A percentile compares a stretch with the other conserved stretches of the same genome.
Evolutionary conservation across 306 rosid species (phyloP).

Genomic region (Spatholobus suberectus): DNA sequence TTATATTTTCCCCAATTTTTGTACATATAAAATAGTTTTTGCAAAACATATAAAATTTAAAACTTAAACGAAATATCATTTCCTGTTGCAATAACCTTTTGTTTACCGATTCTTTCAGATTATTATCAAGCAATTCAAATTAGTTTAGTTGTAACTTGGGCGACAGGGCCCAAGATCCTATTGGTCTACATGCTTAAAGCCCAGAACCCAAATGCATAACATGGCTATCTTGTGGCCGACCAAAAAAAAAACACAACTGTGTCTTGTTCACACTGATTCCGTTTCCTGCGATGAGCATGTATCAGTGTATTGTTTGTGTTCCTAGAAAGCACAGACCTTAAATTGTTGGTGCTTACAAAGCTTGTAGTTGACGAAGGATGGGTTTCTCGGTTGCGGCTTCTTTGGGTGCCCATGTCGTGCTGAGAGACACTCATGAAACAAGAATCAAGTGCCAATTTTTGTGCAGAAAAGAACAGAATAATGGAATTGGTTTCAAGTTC

Average conservation of each 20-base stretch:
- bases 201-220: too few species aligned
- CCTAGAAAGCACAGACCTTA: background rate
- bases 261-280: background rate
- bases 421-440: constrained; percentile 41
- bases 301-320: background rate
- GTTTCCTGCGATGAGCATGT: background rate
- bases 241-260: background rate
- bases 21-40: too few species aligned
- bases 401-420: constrained; percentile 52
- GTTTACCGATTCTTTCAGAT: too few species aligned
- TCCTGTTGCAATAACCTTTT: too few species aligned
- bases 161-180: background rate
- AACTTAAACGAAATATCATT: too few species aligned
- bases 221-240: background rate
- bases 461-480: constrained; percentile 16
- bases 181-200: background rate
- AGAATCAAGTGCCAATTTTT: constrained; percentile 45
- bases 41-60: too few species aligned
- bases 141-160: too few species aligned
- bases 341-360: background rate
- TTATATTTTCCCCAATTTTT: too few species aligned
- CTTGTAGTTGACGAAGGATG: constrained; percentile 45
- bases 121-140: too few species aligned
- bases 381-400: constrained; percentile 60
- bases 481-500: constrained; percentile 45